phyloP scores from a whole-genome alignment of 1,284 basidiomycete species.

The Sanghuangporus weigelae region DNA sequence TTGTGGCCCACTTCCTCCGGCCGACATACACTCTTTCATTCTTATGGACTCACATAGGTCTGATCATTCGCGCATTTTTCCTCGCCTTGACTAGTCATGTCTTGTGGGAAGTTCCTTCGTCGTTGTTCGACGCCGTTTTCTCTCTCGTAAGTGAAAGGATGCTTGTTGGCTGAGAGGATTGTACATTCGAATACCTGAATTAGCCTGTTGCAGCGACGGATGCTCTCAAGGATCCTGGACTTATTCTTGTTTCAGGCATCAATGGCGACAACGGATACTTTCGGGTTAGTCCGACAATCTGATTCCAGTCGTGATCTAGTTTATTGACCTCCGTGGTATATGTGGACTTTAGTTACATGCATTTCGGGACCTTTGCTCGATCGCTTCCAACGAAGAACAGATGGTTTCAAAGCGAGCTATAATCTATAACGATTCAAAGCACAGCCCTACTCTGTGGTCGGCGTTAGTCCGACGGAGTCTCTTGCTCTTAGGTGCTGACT shows the following conservation, averaged over 20 bases:
- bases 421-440: conserved; percentile 68
- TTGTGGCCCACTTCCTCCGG: conserved; percentile 55
- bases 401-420: conserved; percentile 38
- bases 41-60: conserved; percentile 38
- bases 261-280: conserved; percentile 27
- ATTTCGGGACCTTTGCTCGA: conserved; percentile 26
- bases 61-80: conserved; percentile 44
- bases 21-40: conserved; percentile 50
- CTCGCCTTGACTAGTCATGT: conserved; percentile 44
- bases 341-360: conserved; percentile 26
- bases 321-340: not conserved
- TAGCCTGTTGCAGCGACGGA: conserved; percentile 6
- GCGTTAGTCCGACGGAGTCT: conserved; percentile 55
- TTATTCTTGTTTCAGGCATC: conserved; percentile 12
- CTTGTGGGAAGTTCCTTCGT: conserved; percentile 58
- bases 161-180: not conserved
- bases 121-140: conserved; percentile 49
- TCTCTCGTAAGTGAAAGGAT: conserved; percentile 35
- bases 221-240: conserved; percentile 5
- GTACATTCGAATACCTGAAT: not conserved
- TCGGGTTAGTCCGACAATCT: conserved; percentile 22
- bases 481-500: conserved; percentile 57
- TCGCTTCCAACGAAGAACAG: conserved; percentile 31
- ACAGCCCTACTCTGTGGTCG: conserved; percentile 59
- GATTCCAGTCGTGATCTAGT: not conserved